These are phyloP conservation scores for Cutaneotrichosporon mucoides DNA, from an alignment of 1,284 basidiomycete genomes.

Conservation along the genomic window DNA sequence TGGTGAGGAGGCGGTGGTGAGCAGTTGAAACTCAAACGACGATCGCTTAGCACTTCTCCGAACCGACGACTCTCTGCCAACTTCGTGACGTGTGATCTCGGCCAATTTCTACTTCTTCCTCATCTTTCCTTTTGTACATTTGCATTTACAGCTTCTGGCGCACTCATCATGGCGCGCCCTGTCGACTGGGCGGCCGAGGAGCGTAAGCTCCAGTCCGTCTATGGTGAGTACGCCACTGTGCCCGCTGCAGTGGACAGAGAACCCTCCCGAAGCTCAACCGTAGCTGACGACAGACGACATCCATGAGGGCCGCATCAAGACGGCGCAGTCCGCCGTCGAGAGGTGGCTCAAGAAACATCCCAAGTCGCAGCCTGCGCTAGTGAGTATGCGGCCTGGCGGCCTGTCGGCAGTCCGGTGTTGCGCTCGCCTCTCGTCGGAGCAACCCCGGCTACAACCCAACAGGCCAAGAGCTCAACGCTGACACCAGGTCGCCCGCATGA, in stretches of 20 bases:
- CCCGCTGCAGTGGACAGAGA: neutral
- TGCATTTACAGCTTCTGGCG: neutral
- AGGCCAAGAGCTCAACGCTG: neutral
- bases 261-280: neutral
- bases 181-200: conserved; percentile 35
- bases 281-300: conserved; percentile 31
- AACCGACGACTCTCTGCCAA: no score
- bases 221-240: conserved; percentile 24
- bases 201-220: conserved; percentile 37
- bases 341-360: conserved; percentile 39
- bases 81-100: no score
- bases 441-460: no score
- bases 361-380: conserved; percentile 41
- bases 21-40: no score
- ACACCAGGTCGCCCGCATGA: conserved; percentile 30
- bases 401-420: neutral
- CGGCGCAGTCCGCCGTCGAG: conserved; percentile 25
- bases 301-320: conserved; percentile 21
- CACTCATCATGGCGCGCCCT: conserved; percentile 8
- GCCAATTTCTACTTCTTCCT: neutral
- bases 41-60: no score
- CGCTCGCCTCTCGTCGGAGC: no score
- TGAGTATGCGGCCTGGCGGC: neutral
- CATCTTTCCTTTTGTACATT: neutral
- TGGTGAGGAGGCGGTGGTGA: no score